Evolutionary conservation across 1,284 basidiomycete species (phyloP).

Genomic region (Pseudozyma flocculosa): DNA sequence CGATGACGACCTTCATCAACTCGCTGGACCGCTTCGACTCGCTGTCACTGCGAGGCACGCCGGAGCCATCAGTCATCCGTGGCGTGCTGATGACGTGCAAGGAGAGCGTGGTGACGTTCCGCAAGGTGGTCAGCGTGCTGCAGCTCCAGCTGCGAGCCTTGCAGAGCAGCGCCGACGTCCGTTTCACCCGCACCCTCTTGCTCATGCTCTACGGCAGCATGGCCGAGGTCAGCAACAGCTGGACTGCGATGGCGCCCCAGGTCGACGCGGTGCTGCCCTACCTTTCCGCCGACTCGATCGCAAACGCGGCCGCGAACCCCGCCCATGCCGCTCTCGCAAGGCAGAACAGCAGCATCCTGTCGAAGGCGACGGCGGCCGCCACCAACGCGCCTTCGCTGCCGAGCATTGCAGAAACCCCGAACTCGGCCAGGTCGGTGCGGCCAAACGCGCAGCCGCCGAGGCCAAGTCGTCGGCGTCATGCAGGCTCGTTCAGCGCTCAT

Average conservation of each 20-base stretch:
- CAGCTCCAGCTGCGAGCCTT: slow-evolving; percentile 74
- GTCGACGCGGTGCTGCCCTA: slow-evolving; percentile 66
- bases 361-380: not conserved
- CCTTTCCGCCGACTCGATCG: slow-evolving; percentile 9
- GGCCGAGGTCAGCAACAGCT: slow-evolving; percentile 82
- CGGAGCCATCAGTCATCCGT: slow-evolving; percentile 71
- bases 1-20: slow-evolving; percentile 81
- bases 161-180: slow-evolving; percentile 72
- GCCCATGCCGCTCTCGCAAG: no score
- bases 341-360: not conserved
- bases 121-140: slow-evolving; percentile 81
- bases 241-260: slow-evolving; percentile 75
- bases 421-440: slow-evolving; percentile 19
- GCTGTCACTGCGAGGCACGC: slow-evolving; percentile 71
- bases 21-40: slow-evolving; percentile 90
- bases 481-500: slow-evolving; percentile 50
- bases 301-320: not conserved
- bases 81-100: slow-evolving; percentile 79
- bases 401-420: slow-evolving; percentile 46
- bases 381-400: slow-evolving; percentile 21
- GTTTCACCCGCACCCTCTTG: slow-evolving; percentile 83
- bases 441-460: slow-evolving; percentile 20
- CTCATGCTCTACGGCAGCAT: slow-evolving; percentile 86
- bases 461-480: slow-evolving; percentile 34
- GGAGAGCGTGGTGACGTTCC: slow-evolving; percentile 81